These are phyloP conservation scores for Oemleria cerasiformis DNA, from an alignment of 306 rosid species.

Conservation along the genomic window DNA sequence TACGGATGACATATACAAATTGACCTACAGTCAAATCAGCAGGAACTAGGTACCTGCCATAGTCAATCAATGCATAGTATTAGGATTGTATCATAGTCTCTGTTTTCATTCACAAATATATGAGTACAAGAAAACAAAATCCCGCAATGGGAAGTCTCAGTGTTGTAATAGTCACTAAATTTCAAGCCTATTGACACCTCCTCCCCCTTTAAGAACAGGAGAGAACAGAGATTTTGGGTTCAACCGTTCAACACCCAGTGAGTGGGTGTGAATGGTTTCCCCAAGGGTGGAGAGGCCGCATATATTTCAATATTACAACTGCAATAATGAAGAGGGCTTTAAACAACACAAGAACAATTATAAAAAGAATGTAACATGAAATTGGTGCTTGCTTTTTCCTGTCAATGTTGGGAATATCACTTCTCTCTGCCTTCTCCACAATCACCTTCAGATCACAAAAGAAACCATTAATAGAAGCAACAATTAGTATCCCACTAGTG, in stretches of 20 bases:
- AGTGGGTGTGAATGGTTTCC: not conserved
- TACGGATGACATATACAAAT: conserved; percentile 49
- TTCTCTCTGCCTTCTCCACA: conserved; percentile 44
- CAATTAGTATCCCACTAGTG: not conserved
- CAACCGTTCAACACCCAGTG: not conserved
- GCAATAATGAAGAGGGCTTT: not conserved
- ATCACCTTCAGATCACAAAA: conserved; percentile 32
- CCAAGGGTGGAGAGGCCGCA: not conserved
- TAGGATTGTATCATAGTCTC: no score
- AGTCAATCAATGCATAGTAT: no score
- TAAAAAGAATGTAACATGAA: not conserved
- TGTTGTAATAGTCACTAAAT: not conserved
- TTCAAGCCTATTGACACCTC: not conserved
- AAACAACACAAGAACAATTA: not conserved
- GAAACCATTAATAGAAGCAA: conserved; percentile 13
- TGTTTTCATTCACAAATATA: not conserved
- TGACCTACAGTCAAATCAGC: conserved; percentile 52
- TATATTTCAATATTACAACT: not conserved
- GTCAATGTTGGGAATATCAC: conserved; percentile 51
- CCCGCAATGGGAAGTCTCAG: no score
- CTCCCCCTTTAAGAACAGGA: not conserved
- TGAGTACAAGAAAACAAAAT: not conserved
- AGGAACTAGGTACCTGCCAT: conserved; percentile 40
- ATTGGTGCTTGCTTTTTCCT: conserved; percentile 42
- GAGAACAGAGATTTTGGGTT: not conserved